These are phyloP conservation scores for Vitis riparia DNA, from an alignment of 164 flowering plant species.

Conservation along the genomic window DNA sequence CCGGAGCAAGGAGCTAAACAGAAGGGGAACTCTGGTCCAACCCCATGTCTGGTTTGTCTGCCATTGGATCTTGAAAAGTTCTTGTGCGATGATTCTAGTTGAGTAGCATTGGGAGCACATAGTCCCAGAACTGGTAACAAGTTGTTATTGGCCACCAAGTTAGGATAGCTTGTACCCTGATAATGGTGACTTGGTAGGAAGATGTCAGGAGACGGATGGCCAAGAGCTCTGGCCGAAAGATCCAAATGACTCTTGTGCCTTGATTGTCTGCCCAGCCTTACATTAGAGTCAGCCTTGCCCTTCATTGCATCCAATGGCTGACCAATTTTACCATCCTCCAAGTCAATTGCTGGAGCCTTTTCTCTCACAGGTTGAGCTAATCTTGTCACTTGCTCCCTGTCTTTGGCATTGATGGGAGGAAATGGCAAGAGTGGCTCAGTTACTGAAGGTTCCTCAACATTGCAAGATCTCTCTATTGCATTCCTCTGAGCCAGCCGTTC, in stretches of 20 bases:
- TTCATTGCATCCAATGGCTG: conserved; percentile 35
- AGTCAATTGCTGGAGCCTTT: conserved; percentile 27
- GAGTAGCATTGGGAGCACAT: conserved; percentile 85
- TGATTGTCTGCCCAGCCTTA: conserved; percentile 29
- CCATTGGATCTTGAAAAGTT: conserved; percentile 37
- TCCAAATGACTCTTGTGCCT: conserved; percentile 48
- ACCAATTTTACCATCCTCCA: conserved; percentile 29
- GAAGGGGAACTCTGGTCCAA: conserved; percentile 68
- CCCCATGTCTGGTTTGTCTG: conserved; percentile 39
- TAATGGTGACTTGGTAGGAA: conserved; percentile 31
- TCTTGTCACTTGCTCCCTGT: conserved; percentile 22
- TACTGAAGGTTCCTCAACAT: conserved; percentile 22
- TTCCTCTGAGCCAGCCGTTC: conserved; percentile 71
- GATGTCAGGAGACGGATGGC: conserved; percentile 28
- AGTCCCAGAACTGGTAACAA: conserved; percentile 83
- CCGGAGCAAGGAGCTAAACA: conserved; percentile 40
- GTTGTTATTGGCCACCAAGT: conserved; percentile 32
- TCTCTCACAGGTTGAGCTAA: conserved; percentile 30
- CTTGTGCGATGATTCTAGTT: conserved; percentile 43
- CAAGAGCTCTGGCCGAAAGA: conserved; percentile 36
- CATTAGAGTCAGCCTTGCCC: conserved; percentile 31
- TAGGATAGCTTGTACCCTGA: conserved; percentile 29
- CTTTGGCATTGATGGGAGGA: conserved; percentile 16
- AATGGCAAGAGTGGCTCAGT: conserved; percentile 26
- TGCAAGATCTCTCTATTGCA: conserved; percentile 31